phyloP scores from a whole-genome alignment of 495 filamentous ascomycete genomes.

The Aspergillus heteromorphus region DNA sequence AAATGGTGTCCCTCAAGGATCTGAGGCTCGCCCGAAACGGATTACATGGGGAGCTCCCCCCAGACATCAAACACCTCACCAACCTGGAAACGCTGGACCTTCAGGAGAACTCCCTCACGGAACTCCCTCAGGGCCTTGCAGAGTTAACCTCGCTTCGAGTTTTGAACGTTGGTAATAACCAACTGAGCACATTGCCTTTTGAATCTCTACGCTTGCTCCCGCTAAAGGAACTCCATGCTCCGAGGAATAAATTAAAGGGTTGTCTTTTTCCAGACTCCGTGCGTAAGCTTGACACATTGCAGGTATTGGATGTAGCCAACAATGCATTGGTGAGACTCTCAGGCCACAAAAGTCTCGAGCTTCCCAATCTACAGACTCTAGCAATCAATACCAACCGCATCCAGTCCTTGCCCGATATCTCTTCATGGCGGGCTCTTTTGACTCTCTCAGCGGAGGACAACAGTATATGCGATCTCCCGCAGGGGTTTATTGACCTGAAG shows the following conservation, averaged over 20 bases:
- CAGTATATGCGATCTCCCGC: slow-evolving; percentile 63
- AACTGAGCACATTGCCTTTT: slow-evolving; percentile 63
- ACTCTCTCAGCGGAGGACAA: slow-evolving; percentile 79
- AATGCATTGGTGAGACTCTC: slow-evolving; percentile 65
- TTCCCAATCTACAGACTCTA: slow-evolving; percentile 71
- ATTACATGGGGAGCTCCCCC: slow-evolving; percentile 58
- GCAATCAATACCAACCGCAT: slow-evolving; percentile 74
- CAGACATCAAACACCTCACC: slow-evolving; percentile 50
- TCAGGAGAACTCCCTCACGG: slow-evolving; percentile 72
- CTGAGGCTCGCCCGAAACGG: slow-evolving; percentile 77
- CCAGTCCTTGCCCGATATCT: slow-evolving; percentile 61
- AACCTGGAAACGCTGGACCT: slow-evolving; percentile 77
- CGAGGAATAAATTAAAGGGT: slow-evolving; percentile 72
- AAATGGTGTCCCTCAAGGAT: slow-evolving; percentile 66
- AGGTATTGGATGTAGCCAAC: slow-evolving; percentile 67
- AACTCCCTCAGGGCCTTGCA: slow-evolving; percentile 62
- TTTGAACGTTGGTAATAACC: slow-evolving; percentile 74
- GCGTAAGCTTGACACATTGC: slow-evolving; percentile 54
- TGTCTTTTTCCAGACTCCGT: slow-evolving; percentile 61
- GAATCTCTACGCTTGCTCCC: slow-evolving; percentile 59
- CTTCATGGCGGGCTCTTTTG: slow-evolving; percentile 63
- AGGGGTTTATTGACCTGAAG: slow-evolving; percentile 61
- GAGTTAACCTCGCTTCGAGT: slow-evolving; percentile 61
- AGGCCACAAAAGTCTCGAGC: slow-evolving; percentile 41
- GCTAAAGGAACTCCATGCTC: slow-evolving; percentile 67